These are phyloP conservation scores for Anethum foeniculum DNA, from an alignment of 140 eudicot species.

Conservation along the genomic window DNA sequence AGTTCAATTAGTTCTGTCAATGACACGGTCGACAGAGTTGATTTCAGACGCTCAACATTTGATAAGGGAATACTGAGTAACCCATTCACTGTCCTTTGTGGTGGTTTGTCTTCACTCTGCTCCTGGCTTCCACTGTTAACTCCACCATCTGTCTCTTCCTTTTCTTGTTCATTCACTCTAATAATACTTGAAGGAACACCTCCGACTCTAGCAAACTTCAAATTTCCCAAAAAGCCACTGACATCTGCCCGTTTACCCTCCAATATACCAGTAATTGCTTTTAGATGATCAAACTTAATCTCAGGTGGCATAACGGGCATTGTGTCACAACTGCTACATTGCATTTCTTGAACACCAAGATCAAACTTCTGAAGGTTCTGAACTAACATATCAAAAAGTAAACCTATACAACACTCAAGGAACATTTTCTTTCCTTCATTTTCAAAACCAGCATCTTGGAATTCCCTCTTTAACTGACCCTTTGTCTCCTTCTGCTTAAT, in stretches of 20 bases:
- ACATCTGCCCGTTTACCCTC: conserved; percentile 60
- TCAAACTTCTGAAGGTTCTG: conserved; percentile 60
- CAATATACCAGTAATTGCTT: conserved; percentile 41
- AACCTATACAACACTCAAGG: conserved; percentile 47
- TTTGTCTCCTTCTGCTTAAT: conserved; percentile 27
- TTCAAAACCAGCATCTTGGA: conserved; percentile 26
- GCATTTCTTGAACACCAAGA: conserved; percentile 30
- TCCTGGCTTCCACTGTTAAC: conserved; percentile 34
- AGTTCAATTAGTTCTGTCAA: conserved; percentile 81
- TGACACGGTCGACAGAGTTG: conserved; percentile 85
- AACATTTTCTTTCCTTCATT: conserved; percentile 35
- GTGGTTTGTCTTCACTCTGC: conserved; percentile 39
- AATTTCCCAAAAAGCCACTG: conserved; percentile 57
- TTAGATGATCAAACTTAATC: conserved; percentile 51
- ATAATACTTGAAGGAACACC: conserved; percentile 74
- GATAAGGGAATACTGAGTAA: conserved; percentile 88
- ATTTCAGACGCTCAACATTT: conserved; percentile 82
- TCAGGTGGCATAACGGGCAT: conserved; percentile 19
- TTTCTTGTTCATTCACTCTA: conserved; percentile 44
- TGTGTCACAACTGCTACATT: conserved; percentile 23
- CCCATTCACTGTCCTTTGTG: conserved; percentile 66
- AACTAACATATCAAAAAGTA: conserved; percentile 54
- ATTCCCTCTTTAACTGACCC: conserved; percentile 21
- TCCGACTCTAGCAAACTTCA: conserved; percentile 78
- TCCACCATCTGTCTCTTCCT: conserved; percentile 46